Base-by-base conservation (phyloP, 2,329 filamentous ascomycete species). In the Basipetospora chlamydospora region DNA sequence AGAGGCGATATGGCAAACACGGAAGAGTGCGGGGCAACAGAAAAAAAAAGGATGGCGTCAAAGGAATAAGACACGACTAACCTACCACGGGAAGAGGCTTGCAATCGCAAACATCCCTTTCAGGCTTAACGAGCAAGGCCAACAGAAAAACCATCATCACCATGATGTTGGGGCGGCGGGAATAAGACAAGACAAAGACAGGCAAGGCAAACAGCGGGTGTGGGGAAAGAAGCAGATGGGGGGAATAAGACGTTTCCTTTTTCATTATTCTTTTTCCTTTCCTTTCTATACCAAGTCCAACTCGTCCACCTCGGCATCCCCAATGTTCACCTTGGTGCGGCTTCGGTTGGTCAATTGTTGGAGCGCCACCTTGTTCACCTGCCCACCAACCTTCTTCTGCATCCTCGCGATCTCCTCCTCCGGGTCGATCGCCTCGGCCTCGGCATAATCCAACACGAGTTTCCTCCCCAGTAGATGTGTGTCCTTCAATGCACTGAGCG, bases 351-450 rank as follows among this genome's bases (percentile, higher is more conserved):
- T 88, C 52, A 96, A 77, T 56, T 85, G 79, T 61, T 93, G 85
- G 51, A 94, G 65, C 48, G 83, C 82, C 51, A 96, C 80, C 62
- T 87, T 90, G 63, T 92, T 83, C 56, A 82, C 74, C 62, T 96
- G 88, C 42, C 79, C 76, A 43, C 83, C 83, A 52, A 92, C 80
- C 70, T 95, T 98, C 69, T 83, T 82, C 61, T 93, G 84, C 80
- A 98, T 94, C 64, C 85, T 88, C 55, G 82, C 79, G 53, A 98
- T 90, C 61, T 96, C 87, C 59, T 87, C 85, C 63, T 98, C 90
- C 3, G 90, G 79, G 61, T 96, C 87, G 46, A 90, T 69, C 26
- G 83, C 73, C 49, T 96, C 90, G 44, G 80, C 82, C 50, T 85
- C 79, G 26, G 87, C 88, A 61, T 86, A 96, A 54, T 95, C 84